Evolutionary conservation across 495 filamentous ascomycete species (phyloP).

Genomic region (Pseudevernia furfuracea): DNA sequence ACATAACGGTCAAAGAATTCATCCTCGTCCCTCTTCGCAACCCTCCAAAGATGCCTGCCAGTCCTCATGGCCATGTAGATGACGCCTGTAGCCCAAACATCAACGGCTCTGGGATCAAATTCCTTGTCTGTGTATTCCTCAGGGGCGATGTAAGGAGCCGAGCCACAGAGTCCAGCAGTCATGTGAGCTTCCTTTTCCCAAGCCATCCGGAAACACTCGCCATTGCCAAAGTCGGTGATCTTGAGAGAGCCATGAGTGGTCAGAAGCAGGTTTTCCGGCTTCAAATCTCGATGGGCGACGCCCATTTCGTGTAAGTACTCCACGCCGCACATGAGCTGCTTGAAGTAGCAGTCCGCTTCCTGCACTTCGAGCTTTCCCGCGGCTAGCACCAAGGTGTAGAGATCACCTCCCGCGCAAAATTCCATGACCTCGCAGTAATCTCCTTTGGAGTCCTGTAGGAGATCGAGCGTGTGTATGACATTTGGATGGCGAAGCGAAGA

Average conservation of each 20-base stretch:
- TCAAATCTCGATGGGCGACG: slow-evolving; percentile 92
- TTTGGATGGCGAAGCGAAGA: slow-evolving; percentile 95
- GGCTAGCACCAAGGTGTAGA: slow-evolving; percentile 89
- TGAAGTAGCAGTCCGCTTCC: slow-evolving; percentile 98
- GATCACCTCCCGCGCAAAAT: slow-evolving; percentile 92
- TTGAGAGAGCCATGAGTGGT: slow-evolving; percentile 93
- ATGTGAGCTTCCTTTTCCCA: slow-evolving; percentile 98
- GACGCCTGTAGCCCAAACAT: slow-evolving; percentile 95
- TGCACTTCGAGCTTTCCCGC: slow-evolving; percentile 86
- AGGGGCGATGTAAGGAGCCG: slow-evolving; percentile 93
- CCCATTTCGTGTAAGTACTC: slow-evolving; percentile 99
- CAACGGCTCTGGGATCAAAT: slow-evolving; percentile 93
- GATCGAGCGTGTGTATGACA: slow-evolving; percentile 94
- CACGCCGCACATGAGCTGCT: slow-evolving; percentile 98
- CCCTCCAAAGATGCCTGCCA: slow-evolving; percentile 89
- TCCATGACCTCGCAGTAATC: slow-evolving; percentile 99
- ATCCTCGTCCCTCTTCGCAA: slow-evolving; percentile 90
- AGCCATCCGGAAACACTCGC: slow-evolving; percentile 99
- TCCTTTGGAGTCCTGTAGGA: slow-evolving; percentile 91
- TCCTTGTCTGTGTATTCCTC: slow-evolving; percentile 93
- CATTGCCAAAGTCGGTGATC: slow-evolving; percentile 98
- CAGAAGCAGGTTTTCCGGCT: slow-evolving; percentile 92
- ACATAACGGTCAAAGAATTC: slow-evolving; percentile 94
- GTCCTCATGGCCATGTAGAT: slow-evolving; percentile 99
- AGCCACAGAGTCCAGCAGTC: slow-evolving; percentile 93